These are phyloP conservation scores for Effrenium voratum DNA, from an alignment of 73 alveolate species.

Conservation along the genomic window DNA sequence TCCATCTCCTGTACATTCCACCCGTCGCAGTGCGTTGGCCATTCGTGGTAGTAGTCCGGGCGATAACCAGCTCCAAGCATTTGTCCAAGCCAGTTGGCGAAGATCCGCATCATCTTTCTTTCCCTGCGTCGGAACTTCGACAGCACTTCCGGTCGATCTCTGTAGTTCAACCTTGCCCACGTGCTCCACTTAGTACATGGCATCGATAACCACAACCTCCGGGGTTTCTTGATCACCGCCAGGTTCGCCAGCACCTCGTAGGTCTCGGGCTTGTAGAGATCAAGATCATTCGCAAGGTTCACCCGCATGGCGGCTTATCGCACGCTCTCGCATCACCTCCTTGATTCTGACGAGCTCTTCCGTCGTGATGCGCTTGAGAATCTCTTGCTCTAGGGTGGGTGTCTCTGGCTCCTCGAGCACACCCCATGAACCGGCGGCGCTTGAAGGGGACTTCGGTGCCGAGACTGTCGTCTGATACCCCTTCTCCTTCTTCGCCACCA, in stretches of 20 bases:
- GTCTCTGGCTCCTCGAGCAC: no score
- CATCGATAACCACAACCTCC: not conserved
- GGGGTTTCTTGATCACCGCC: not conserved
- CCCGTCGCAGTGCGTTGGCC: not conserved
- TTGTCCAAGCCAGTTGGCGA: not conserved
- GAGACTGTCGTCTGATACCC: no score
- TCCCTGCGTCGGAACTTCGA: not conserved
- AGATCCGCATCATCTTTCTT: not conserved
- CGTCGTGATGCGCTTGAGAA: no score
- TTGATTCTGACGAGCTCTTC: no score
- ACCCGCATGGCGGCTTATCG: no score
- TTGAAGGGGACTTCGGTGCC: no score
- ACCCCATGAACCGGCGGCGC: no score
- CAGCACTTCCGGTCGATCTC: not conserved
- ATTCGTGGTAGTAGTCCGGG: not conserved
- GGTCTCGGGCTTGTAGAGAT: conserved; percentile 63
- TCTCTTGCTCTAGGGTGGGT: no score
- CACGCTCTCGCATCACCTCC: no score
- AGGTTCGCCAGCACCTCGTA: not conserved
- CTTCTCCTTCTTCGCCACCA: no score
- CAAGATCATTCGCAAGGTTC: not conserved
- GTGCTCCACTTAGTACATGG: not conserved
- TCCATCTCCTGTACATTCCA: not conserved
- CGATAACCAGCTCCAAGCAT: not conserved
- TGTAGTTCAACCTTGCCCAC: not conserved